phyloP scores from a whole-genome alignment of 495 filamentous ascomycete genomes.

The Podospora conica region DNA sequence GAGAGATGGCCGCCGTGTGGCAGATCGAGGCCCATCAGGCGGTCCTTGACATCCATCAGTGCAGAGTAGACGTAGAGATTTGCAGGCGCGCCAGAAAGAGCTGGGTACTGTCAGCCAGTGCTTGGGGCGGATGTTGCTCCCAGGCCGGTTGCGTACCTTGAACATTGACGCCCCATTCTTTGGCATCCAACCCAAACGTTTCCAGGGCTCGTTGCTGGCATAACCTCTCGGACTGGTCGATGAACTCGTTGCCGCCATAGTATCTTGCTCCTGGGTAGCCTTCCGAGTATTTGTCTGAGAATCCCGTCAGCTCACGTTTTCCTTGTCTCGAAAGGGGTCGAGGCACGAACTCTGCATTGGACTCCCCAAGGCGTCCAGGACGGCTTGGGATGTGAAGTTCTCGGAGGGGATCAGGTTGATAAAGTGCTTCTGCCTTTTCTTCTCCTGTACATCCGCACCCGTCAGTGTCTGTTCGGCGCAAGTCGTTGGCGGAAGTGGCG shows the following conservation, averaged over 20 bases:
- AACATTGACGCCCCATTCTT: constrained; percentile 97
- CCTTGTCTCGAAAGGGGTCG: not conserved
- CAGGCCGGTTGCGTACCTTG: constrained; percentile 58
- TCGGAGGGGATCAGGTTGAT: constrained; percentile 98
- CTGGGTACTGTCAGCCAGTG: constrained; percentile 39
- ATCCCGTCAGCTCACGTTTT: constrained; percentile 7
- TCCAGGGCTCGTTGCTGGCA: constrained; percentile 87
- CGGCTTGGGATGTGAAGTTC: constrained; percentile 97
- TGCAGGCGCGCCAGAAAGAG: constrained; percentile 89
- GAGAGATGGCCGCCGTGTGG: constrained; percentile 96
- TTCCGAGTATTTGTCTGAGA: constrained; percentile 92
- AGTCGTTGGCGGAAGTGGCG: not conserved
- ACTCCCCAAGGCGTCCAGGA: constrained; percentile 92
- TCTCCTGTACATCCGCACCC: constrained; percentile 58
- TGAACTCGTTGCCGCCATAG: constrained; percentile 95
- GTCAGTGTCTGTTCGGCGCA: constrained; percentile 6
- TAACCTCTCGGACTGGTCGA: constrained; percentile 81
- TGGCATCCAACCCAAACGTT: constrained; percentile 71
- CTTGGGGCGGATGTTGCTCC: not conserved
- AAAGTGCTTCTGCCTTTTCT: constrained; percentile 90
- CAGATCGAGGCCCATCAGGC: constrained; percentile 94
- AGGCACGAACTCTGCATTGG: constrained; percentile 85
- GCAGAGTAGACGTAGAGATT: constrained; percentile 96
- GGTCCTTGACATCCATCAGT: constrained; percentile 82
- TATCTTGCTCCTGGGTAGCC: constrained; percentile 95